Base-by-base conservation (phyloP, 2,329 filamentous ascomycete genomes). In the Ceratocystiopsis minuta region DNA sequence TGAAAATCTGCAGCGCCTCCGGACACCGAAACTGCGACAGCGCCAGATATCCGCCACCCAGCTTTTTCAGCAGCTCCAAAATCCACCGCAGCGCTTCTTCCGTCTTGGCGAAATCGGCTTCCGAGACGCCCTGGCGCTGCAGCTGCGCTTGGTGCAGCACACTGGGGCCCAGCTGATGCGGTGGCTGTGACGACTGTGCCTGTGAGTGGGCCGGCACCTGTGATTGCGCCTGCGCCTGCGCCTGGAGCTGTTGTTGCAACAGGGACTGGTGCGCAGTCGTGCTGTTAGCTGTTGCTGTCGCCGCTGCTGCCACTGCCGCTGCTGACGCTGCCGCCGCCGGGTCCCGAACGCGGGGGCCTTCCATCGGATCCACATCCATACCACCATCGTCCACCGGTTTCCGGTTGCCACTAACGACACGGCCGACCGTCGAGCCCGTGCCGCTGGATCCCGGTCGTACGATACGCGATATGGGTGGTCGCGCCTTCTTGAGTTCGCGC, bases 341-440 rank as follows among this genome's bases (percentile, higher is more conserved):
- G 13, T 50, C 48, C 1, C 45, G 40, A 1, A 50, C 34, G 2
- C 48, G 45, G 9, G 24, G 57, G 56, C 41, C 49, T 49, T 86
- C 81, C 50, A 74, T 80, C 16, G 71, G 65, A 46, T 90, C 80
- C 32, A 77, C 58, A 43, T 88, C 81, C 62, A 78, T 72, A 34
- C 66, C 65, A 46, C 80, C 75, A 40, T 80, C 71, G 38, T 77
- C 72, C 17, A 70, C 48, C 3, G 78, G 78, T 56, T 90, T 95
- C 44, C 87, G 73, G 56, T 90, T 94, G 17, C 86, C 87, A 56
- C 86, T 94, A 37, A 94, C 84, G 43, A 88, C 83, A 51, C 87
- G 75, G 16, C 85, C 84, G 34, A 92, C 82, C 42, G 72, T 84
- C 4, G 81, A 75, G 15, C 72, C 65, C 7, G 7, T 28, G 24